Evolutionary conservation across 306 rosid species (phyloP), one percentile per base, ranked within the genome.

Genomic region (Begonia peltatifolia): DNA sequence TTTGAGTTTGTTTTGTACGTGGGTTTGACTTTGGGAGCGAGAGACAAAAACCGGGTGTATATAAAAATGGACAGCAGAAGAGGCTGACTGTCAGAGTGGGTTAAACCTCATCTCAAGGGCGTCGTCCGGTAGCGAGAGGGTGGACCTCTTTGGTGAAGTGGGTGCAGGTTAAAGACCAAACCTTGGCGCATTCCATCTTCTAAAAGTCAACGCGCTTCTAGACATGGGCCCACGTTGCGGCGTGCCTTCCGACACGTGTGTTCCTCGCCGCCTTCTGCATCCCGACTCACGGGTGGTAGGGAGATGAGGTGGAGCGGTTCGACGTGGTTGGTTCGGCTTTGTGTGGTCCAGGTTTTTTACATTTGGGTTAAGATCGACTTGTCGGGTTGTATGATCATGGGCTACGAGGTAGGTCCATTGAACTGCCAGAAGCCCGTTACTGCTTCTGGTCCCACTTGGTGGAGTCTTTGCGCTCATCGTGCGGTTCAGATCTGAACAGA

Each of bases 11-110:
- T 72, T 41, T 54, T 23, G 38, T 61, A 49, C 56, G 10, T 52
- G 80, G 70, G 69, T 78, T 87, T 87, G 94, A 83, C 94, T 79
- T 71, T n/a, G 55, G 18, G 57, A 56, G 54, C 42, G 52, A 64
- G 47, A 76, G 58, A 60, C 55, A 78, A 58, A 66, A 50, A 35
- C 46, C 12, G 57, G 57, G 63, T 60, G 16, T 49, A 50, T 38
- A 54, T 11, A 41, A 13, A 43, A 66, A 58, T 62, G 59, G 56
- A 30, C 38, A 15, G 10, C 52, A 48, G 51, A 44, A 10, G 22
- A 71, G 58, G 82, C 70, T 83, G 84, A 76, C 80, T 61, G 66
- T 57, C 74, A 67, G 76, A 63, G 56, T 54, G 68, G 71, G 50
- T 63, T 70, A 68, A 65, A 69, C 64, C 47, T 61, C 70, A 63